These are phyloP conservation scores for Leccinum disarticulatum DNA, from an alignment of 768 basidiomycete species.

Conservation along the genomic window DNA sequence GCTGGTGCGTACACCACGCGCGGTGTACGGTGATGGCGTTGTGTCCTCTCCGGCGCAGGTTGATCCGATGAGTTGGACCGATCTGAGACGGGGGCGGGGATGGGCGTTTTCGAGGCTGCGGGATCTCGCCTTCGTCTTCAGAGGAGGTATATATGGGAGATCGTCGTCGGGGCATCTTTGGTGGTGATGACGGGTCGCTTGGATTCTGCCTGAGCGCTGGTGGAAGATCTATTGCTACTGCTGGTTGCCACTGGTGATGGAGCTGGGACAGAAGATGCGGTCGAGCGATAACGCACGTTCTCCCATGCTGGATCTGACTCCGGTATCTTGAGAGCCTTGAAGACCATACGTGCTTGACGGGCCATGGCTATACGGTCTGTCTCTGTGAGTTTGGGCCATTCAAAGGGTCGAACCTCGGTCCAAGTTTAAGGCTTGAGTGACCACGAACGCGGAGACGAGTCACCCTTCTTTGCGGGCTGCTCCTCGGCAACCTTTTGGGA, in stretches of 20 bases:
- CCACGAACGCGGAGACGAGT: slow-evolving; percentile 45
- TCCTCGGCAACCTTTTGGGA: slow-evolving; percentile 52
- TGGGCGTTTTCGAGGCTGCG: slow-evolving; percentile 27
- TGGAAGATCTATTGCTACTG: slow-evolving; percentile 24
- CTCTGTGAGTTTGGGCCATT: slow-evolving; percentile 52
- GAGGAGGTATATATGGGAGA: slow-evolving; percentile 70
- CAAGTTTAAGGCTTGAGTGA: slow-evolving; percentile 56
- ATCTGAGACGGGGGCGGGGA: slow-evolving; percentile 31
- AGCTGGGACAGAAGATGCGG: slow-evolving; percentile 14
- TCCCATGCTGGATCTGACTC: slow-evolving; percentile 65
- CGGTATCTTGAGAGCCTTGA: slow-evolving; percentile 53
- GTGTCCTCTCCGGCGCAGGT: slow-evolving; percentile 11
- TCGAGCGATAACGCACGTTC: slow-evolving; percentile 42
- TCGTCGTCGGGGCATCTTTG: slow-evolving; percentile 47
- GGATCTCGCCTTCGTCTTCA: slow-evolving; percentile 53
- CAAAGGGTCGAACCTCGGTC: slow-evolving; percentile 70
- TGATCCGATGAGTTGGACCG: slow-evolving; percentile 24
- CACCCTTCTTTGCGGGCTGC: slow-evolving; percentile 33
- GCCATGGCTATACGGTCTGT: slow-evolving; percentile 49
- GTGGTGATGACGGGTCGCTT: slow-evolving; percentile 48
- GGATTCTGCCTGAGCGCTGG: slow-evolving; percentile 30
- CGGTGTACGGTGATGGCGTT: slow-evolving; percentile 28
- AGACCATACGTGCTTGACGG: slow-evolving; percentile 48
- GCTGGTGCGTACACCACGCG: slow-evolving; percentile 38
- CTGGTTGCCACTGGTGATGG: slow-evolving; percentile 19